phyloP scores from a whole-genome alignment of 2,329 filamentous ascomycete genomes.

The Aspergillus persii region DNA sequence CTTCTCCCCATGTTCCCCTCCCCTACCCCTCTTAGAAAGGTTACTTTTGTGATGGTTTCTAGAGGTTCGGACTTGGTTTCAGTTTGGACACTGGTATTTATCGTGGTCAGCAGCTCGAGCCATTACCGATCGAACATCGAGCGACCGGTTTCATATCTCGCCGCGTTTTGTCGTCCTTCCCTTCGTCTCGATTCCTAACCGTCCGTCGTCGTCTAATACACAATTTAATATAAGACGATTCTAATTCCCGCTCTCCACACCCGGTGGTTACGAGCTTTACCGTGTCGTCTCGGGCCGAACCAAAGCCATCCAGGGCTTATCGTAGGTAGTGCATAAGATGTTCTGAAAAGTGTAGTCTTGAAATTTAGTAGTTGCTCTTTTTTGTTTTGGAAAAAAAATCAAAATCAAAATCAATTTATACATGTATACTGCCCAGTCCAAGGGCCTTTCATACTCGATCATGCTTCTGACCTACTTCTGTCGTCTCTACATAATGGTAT shows the following conservation, averaged over 20 bases:
- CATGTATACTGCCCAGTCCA: neutral
- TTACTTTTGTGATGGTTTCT: conserved; percentile 1
- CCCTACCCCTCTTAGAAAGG: neutral
- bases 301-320: neutral
- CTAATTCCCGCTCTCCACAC: conserved; percentile 16
- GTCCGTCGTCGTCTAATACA: conserved; percentile 23
- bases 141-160: conserved; percentile 20
- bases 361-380: neutral
- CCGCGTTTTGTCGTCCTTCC: conserved; percentile 23
- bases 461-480: neutral
- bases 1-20: neutral
- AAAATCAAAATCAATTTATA: neutral
- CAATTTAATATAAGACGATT: conserved; percentile 25
- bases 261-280: conserved; percentile 12
- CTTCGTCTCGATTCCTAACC: conserved; percentile 21
- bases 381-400: too few relatives aligned
- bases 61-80: conserved; percentile 7
- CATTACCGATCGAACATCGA: conserved; percentile 26
- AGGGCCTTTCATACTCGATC: too few relatives aligned
- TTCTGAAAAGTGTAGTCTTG: neutral
- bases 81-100: conserved; percentile 25
- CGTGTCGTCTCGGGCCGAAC: conserved; percentile 3
- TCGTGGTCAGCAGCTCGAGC: conserved; percentile 29
- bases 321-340: neutral
- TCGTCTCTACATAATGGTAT: too few relatives aligned